phyloP scores from a whole-genome alignment of 306 rosid genomes.

The Castanea sativa region DNA sequence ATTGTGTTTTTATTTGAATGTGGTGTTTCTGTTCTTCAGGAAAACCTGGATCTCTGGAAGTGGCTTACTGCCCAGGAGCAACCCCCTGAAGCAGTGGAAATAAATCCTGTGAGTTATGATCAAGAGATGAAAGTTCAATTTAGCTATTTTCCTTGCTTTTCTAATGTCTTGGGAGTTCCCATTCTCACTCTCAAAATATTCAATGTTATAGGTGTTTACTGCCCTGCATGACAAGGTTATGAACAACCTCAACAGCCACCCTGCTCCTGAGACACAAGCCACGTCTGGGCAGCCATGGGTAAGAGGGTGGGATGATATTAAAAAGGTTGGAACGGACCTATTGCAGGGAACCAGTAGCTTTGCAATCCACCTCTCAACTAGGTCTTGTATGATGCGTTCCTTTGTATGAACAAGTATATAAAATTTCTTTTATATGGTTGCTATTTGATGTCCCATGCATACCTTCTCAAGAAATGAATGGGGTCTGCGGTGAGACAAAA shows the following conservation, averaged over 20 bases:
- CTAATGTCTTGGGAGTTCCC: not conserved
- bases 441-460: too few relatives aligned
- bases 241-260: conserved; percentile 59
- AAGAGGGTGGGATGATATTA: conserved; percentile 92
- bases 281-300: conserved; percentile 82
- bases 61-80: conserved; percentile 88
- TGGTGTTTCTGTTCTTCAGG: conserved; percentile 43
- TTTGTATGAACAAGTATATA: conserved; percentile 1
- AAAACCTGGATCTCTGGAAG: conserved; percentile 89
- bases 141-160: conserved; percentile 7
- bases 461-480: too few relatives aligned
- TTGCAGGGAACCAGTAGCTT: conserved; percentile 70
- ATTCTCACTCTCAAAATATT: conserved; percentile 16
- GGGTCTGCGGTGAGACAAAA: too few relatives aligned
- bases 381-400: not conserved
- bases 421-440: too few relatives aligned
- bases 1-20: not conserved
- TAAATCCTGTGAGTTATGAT: conserved; percentile 65
- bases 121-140: conserved; percentile 14
- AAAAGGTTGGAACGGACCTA: conserved; percentile 57
- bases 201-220: conserved; percentile 57
- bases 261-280: conserved; percentile 74
- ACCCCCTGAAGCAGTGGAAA: conserved; percentile 60
- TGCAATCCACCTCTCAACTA: not conserved
- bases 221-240: conserved; percentile 48